Base-by-base conservation (phyloP, 768 basidiomycete species). In the Albatrellus ellisii region DNA sequence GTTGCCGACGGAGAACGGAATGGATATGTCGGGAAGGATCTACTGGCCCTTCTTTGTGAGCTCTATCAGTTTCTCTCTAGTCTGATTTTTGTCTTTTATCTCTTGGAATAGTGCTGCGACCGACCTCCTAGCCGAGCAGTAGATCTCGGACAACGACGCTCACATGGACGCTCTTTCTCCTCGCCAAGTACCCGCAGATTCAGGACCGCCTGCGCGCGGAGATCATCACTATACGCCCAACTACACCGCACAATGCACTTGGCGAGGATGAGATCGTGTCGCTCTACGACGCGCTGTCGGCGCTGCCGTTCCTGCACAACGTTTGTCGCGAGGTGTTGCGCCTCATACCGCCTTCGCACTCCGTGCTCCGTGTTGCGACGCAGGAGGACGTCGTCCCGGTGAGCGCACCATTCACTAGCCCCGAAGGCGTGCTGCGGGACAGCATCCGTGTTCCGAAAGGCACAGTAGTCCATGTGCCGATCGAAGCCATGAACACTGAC, bases 91-190 rank as follows among this genome's bases (percentile, higher is more conserved):
- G 9, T 10, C n/a, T n/a, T n/a, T n/a, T n/a, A n/a, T n/a, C n/a
- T n/a, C n/a, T n/a, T 3, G 28, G 46, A 94, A 91, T 94, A 31
- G n/a, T n/a, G n/a, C n/a, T n/a, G n/a, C n/a, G 2, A 70, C 63
- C 0, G 82, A 88, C 45, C 62, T 85, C 9, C 67, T 75, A 28
- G 62, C 63, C 0, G 75, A 79, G 37, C 73, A 80, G 47, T 71
- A 78, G 29, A 76, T 91, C 47, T 80, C 86, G 0, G 90, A 95
- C 54, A 75, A 80, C 32, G 89, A 92, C 52, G 6, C 60, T 91
- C 27, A 84, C 84, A 0, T 92, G 89, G 89, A 77, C 78, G 2
- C 57, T 92, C 22, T 65, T 76, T 43, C 62, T 82, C n/a, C 71
- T 92, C 26, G 75, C 86, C 0, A 65, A 70, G 49, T 61, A 84